Evolutionary conservation across 192 early-diverging fungal species (phyloP), one percentile per base, ranked within the genome.

Genomic region (Entomortierella chlamydospora): DNA sequence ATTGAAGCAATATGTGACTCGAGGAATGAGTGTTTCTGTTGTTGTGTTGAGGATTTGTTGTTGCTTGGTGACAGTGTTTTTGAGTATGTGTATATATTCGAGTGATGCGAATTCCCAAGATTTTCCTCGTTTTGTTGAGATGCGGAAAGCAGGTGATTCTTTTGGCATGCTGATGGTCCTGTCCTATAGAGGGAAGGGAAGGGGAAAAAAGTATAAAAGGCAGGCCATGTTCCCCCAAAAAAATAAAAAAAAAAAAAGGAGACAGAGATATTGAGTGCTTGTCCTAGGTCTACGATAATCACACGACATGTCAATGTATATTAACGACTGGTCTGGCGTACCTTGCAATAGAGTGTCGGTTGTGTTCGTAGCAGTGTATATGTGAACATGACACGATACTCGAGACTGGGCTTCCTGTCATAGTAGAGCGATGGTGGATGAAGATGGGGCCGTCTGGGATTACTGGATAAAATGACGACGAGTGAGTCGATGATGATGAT

Each of bases 341-440:
- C 53, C 59, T 45, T 28, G 26, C 28, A 51, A 62, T 50, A 31
- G 7, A 3, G 23, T 23, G 55, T 2, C 23, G 59, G 26, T 63
- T 56, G 57, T 77, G 73, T 28, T 78, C 60, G 39, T 59, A 64
- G 22, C 73, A 69, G 3, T 63, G 23, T 13, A 78, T 18, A 30
- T 78, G 73, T 9, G 49, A 9, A 59, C 67, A 78, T 4, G 61
- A 62, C 0, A 78, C 23, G 4, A 58, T 61, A n/a, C 22, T 57
- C 6, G 61, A 39, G 10, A 78, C 37, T 42, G 73, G 55, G 18
- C 60, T 33, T 23, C 37, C 60, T 20, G 61, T 37, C 1, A 53
- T 68, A 1, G 61, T 78, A 1, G 73, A 78, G 9, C 73, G 66
- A 43, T 78, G 73, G 61, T 78, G 73, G 67, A 78, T 78, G 41